Evolutionary conservation across 2,329 filamentous ascomycete genomes (phyloP), one percentile per base, ranked within the genome.

Genomic region (Dactylellina cionopaga): DNA sequence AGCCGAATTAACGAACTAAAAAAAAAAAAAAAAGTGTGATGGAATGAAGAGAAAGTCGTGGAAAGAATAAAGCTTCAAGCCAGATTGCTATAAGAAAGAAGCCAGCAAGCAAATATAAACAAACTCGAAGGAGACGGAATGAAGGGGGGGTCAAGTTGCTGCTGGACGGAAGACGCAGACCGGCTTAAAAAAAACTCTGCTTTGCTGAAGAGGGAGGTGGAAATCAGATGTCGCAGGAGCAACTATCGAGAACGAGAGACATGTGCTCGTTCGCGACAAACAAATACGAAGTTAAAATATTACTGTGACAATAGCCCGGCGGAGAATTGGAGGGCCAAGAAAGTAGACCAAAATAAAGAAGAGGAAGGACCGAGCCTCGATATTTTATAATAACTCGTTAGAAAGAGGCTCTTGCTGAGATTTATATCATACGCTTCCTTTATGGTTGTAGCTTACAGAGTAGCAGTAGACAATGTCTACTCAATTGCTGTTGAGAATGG

Each of bases 141-240:
- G 27, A 11, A 7, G 19, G 24, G 17, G 15, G 44, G 25, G 22
- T n/a, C 7, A 9, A 19, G 44, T 29, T 10, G 22, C 3, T 7
- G 22, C 44, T 13, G 44, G 44, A 47, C 17, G 22, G 44, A 47
- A 29, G 11, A 9, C 6, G 11, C 11, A 33, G 44, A 13, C 44
- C 22, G 46, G 46, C 22, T 11, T 13, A 31, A 33, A 13, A 13
- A 17, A 27, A 7, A 3, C n/a, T n/a, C n/a, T n/a, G n/a, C n/a
- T n/a, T n/a, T n/a, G n/a, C n/a, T 11, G 46, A 33, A 33, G 27
- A 6, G 46, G 27, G 4, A 24, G 46, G 46, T 27, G 43, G 29
- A 27, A 60, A 60, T 60, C 56, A 60, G 56, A 60, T 60, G 56
- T 60, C 56, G 43, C 56, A 41, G 19, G 11, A 39, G 10, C 33